Evolutionary conservation across 345 rosid species (phyloP), one percentile per base, ranked within the genome.

Genomic region (Adansonia digitata): DNA sequence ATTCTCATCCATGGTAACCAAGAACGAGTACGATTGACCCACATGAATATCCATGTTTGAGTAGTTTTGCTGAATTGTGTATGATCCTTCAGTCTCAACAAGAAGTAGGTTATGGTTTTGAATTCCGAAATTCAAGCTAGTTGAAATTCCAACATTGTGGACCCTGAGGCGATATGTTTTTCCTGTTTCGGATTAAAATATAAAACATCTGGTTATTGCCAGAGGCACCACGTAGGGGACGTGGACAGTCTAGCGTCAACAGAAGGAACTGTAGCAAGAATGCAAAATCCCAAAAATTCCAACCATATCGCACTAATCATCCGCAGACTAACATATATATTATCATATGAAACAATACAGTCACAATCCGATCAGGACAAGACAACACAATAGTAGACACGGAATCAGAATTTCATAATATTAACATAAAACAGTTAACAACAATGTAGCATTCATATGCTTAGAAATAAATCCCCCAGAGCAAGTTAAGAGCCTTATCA

Each of bases 61-160:
- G 53, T 92, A 92, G 66, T 86, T 90, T 72, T 90, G 94, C 83
- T 94, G 97, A 80, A 87, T 85, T 1, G 92, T 92, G 80, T 94
- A 94, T 45, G 98, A 92, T 64, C 98, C 97, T 86, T 94, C 98
- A 7, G 97, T 89, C 89, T 94, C 97, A 49, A 91, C 97, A 24
- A 94, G 97, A 79, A 90, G 88, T 49, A 94, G 83, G 80, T 89
- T 92, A 75, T 92, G 98, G 71, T 84, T 89, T 84, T 92, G 97
- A 71, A 94, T 92, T 81, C 98, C 85, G 75, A 94, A 94, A 79
- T 92, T 92, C 85, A 94, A 87, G 83, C 89, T 90, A 69, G 97
- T 92, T 67, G 97, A 87, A 74, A 88, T 85, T 48, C 98, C 98
- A 71, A 82, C 85, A 76, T 94, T 94, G 45, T 94, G 98, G 78